These are phyloP conservation scores for Aspergillus homomorphus DNA, from an alignment of 495 filamentous ascomycete species.

Conservation along the genomic window DNA sequence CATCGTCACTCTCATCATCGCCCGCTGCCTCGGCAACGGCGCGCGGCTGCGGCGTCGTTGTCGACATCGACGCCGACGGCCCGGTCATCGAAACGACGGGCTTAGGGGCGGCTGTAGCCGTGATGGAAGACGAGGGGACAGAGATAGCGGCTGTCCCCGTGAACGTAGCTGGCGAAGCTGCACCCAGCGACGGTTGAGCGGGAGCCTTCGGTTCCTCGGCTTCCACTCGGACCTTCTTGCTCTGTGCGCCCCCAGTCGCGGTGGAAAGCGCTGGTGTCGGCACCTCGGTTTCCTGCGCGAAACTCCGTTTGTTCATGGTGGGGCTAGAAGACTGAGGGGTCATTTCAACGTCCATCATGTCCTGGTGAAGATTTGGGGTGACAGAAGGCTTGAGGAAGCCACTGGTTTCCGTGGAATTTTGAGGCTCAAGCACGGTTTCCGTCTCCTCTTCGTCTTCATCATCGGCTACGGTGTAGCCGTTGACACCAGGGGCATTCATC, in stretches of 20 bases:
- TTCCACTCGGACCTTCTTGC: conserved; percentile 38
- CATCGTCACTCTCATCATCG: conserved; percentile 47
- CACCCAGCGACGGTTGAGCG: conserved; percentile 7
- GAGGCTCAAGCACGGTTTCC: conserved; percentile 24
- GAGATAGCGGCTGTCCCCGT: conserved; percentile 17
- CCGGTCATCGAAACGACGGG: neutral
- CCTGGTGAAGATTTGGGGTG: conserved; percentile 16
- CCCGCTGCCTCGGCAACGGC: conserved; percentile 14
- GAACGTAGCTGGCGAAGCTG: conserved; percentile 13
- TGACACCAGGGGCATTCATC: conserved; percentile 30
- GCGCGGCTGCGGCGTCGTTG: conserved; percentile 1
- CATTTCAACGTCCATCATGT: conserved; percentile 20
- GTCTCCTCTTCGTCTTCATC: conserved; percentile 48
- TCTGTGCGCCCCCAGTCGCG: conserved; percentile 13
- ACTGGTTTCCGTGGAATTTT: conserved; percentile 16
- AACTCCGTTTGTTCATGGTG: conserved; percentile 34
- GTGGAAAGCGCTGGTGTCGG: conserved; percentile 4
- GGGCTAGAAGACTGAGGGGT: conserved; percentile 1
- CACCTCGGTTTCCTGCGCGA: conserved; percentile 25
- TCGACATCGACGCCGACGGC: neutral
- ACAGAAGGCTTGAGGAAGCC: conserved; percentile 31
- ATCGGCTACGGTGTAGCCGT: conserved; percentile 27
- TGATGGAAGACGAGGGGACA: conserved; percentile 7
- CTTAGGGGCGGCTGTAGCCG: neutral
- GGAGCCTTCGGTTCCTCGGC: conserved; percentile 3